Conservation (phyloP, 2,329 filamentous ascomycete genomes). For the Emydomyces testavorans region DNA sequence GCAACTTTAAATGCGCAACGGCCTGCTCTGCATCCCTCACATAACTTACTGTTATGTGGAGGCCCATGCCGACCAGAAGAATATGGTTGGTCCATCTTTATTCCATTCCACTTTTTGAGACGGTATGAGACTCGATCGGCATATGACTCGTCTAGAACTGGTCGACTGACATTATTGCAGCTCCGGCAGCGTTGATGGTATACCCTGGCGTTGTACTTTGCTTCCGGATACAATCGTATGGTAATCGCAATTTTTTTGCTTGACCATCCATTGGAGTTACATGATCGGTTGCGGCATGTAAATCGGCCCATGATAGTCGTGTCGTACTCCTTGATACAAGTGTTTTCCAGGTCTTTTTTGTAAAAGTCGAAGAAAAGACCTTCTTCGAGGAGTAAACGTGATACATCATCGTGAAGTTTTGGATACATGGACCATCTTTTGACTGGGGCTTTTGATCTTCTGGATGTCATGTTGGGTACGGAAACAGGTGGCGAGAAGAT, state of each 20-base stretch:
- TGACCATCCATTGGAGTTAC: slow-evolving; percentile 26
- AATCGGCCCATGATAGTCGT: slow-evolving; percentile 37
- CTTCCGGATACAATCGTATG: slow-evolving; percentile 31
- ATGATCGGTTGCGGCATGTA: slow-evolving; percentile 27
- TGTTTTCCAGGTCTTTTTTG: slow-evolving; percentile 21
- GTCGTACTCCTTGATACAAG: slow-evolving; percentile 24
- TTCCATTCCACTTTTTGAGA: slow-evolving; percentile 33
- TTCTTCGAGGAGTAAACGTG: slow-evolving; percentile 22
- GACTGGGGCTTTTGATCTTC: no score
- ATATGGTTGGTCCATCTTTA: slow-evolving; percentile 20
- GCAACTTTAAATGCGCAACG: no score
- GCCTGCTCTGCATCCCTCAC: slow-evolving; percentile 27
- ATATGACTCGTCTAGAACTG: slow-evolving; percentile 31
- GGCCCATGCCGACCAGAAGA: slow-evolving; percentile 16
- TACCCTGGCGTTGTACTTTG: slow-evolving; percentile 36
- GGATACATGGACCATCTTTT: slow-evolving; percentile 28
- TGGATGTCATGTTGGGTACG: no score
- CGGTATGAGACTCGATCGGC: slow-evolving; percentile 35
- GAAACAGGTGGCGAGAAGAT: no score
- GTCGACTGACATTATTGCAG: slow-evolving; percentile 28
- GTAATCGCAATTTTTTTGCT: slow-evolving; percentile 36
- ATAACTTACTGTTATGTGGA: slow-evolving; percentile 23
- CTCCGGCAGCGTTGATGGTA: slow-evolving; percentile 35
- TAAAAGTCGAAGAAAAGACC: slow-evolving; percentile 27
- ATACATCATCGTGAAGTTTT: slow-evolving; percentile 25